phyloP scores from a whole-genome alignment of 257 asterid genomes.

The Capsicum chinense region DNA sequence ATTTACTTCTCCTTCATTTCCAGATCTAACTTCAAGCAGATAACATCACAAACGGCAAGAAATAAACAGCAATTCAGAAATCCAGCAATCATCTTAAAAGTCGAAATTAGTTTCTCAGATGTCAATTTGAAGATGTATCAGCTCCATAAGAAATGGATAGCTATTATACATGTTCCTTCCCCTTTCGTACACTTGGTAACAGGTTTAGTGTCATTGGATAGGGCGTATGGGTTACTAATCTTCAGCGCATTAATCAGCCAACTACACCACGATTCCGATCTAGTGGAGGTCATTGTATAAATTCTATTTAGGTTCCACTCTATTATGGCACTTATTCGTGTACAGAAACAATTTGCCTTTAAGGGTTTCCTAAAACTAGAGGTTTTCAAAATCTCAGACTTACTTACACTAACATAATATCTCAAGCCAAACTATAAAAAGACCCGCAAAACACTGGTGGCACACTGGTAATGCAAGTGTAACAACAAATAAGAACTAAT shows the following conservation, averaged over 20 bases:
- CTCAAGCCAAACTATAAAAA: background rate
- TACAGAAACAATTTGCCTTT: background rate
- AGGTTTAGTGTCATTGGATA: background rate
- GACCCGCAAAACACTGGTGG: background rate
- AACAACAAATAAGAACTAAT: background rate
- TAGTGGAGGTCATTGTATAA: background rate
- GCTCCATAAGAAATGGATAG: slow-evolving; percentile 13
- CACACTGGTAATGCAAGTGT: slow-evolving; percentile 3
- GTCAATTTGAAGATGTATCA: slow-evolving; percentile 10
- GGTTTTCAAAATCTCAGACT: slow-evolving; percentile 2
- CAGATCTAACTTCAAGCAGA: slow-evolving; percentile 23
- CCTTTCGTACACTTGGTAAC: background rate
- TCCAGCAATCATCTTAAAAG: background rate
- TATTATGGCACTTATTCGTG: background rate
- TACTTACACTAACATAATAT: background rate
- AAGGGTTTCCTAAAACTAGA: background rate
- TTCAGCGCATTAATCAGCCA: background rate
- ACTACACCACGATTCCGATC: background rate
- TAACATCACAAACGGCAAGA: background rate
- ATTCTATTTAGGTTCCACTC: background rate
- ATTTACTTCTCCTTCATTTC: background rate
- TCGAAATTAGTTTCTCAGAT: slow-evolving; percentile 10
- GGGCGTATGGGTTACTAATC: background rate
- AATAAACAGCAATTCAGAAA: background rate
- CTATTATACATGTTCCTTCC: background rate